These are phyloP conservation scores for Candida nanaspora DNA, from an alignment of 805 yeast species.

Conservation along the genomic window DNA sequence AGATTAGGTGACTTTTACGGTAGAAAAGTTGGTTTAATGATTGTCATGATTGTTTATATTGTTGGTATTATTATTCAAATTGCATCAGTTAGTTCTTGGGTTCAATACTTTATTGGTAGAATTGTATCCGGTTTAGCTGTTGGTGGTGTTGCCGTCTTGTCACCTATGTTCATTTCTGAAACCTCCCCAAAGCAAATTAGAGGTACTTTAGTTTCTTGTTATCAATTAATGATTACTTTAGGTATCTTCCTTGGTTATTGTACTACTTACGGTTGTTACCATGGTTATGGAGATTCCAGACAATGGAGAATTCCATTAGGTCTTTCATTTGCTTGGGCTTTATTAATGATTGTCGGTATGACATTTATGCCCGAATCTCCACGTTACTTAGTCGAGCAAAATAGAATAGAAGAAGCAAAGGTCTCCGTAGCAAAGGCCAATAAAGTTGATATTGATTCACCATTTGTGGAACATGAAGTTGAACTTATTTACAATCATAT, in stretches of 20 bases:
- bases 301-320: slow-evolving; percentile 66
- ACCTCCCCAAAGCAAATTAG: slow-evolving; percentile 63
- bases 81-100: slow-evolving; percentile 47
- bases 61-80: slow-evolving; percentile 59
- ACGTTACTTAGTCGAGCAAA: slow-evolving; percentile 48
- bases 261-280: slow-evolving; percentile 57
- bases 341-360: slow-evolving; percentile 43
- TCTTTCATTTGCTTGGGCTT: slow-evolving; percentile 45
- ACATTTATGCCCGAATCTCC: slow-evolving; percentile 65
- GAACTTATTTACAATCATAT: slow-evolving; percentile 52
- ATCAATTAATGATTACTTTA: slow-evolving; percentile 61
- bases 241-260: slow-evolving; percentile 71
- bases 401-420: slow-evolving; percentile 46
- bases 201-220: slow-evolving; percentile 65
- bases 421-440: slow-evolving; percentile 50
- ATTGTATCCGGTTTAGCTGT: slow-evolving; percentile 49
- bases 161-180: slow-evolving; percentile 59
- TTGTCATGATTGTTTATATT: slow-evolving; percentile 48
- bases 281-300: slow-evolving; percentile 36
- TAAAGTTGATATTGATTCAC: slow-evolving; percentile 46
- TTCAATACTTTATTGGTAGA: slow-evolving; percentile 60
- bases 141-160: slow-evolving; percentile 45
- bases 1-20: slow-evolving; percentile 54
- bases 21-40: slow-evolving; percentile 49
- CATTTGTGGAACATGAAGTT: slow-evolving; percentile 47